Conservation (phyloP, 1,284 basidiomycete genomes). For the Athelia psychrophila region DNA sequence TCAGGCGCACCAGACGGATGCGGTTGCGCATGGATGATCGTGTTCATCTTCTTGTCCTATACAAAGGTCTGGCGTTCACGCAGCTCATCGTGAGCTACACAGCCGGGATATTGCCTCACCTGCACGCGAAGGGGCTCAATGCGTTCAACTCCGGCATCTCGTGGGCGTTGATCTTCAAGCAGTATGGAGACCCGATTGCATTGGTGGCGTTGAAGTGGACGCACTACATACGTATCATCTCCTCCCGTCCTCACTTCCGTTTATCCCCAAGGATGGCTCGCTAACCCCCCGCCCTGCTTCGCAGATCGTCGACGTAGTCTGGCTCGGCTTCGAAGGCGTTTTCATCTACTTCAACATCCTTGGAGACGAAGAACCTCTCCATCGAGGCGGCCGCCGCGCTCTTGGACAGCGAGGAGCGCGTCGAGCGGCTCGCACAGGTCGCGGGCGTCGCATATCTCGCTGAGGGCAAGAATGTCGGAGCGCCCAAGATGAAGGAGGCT, state of each 20-base stretch:
- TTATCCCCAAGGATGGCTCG: background rate
- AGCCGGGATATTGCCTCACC: constrained; percentile 67
- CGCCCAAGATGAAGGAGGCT: constrained; percentile 21
- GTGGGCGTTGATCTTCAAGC: constrained; percentile 72
- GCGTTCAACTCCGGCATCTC: constrained; percentile 68
- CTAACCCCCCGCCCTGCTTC: background rate
- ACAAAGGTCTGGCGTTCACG: constrained; percentile 70
- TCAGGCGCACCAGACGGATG: constrained; percentile 35
- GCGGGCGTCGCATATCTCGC: constrained; percentile 12
- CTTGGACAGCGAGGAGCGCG: constrained; percentile 62
- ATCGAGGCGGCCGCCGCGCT: constrained; percentile 75
- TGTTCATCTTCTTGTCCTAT: constrained; percentile 76
- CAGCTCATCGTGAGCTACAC: constrained; percentile 76
- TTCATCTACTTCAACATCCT: constrained; percentile 66
- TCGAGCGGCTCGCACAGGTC: constrained; percentile 43
- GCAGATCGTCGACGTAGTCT: constrained; percentile 64
- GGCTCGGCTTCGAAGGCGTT: constrained; percentile 60
- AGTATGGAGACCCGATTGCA: constrained; percentile 79
- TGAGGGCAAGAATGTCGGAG: too few species aligned
- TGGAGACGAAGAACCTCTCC: constrained; percentile 70
- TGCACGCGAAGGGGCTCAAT: constrained; percentile 79
- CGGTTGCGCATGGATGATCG: constrained; percentile 69
- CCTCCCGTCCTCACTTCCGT: too few species aligned
- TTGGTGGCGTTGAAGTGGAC: constrained; percentile 59
- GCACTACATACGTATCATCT: constrained; percentile 44